Base-by-base conservation (phyloP, 148 eudicot species). In the Gaultheria prostrata region DNA sequence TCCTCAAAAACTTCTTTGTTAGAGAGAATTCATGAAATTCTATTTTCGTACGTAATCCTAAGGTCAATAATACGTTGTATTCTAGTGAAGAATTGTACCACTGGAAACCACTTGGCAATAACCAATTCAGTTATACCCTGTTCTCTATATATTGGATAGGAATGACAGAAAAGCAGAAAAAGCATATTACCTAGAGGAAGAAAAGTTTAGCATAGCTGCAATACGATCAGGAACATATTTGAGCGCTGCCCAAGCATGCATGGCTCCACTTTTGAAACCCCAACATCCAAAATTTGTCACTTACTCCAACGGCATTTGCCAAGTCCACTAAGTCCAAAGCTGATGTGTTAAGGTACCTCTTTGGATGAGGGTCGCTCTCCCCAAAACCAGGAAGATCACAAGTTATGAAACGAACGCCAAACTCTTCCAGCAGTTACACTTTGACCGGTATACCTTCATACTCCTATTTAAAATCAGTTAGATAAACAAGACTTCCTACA, bases 361-460 rank as follows among this genome's bases (percentile, higher is more conserved):
- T 83, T 15, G 94, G 91, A 84, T 94, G 93, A 79, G 94, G 93
- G 84, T 94, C 95, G 78, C 99, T 97, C 89, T 97, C 99, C 59
- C 98, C 99, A 80, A 97, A 97, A 86, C 99, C 99, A 69, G 99
- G 98, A 86, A 93, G 94, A 89, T 97, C 99, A 84, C 92, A 97
- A 45, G 94, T 90, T 59, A 97, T 80, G 78, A 97, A 83, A 69
- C 94, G 97, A 65, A 92, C 89, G 76, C 98, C 98, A 87, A 91
- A 97, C 73, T 93, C 94, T 88, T 91, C 91, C 61, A 97, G 88
- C 79, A 97, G 86, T 10, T 93, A 86, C 43, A 51, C 82, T 65
- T 88, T 94, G 76, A 97, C 94, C 11, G 97, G 93, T 63, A 92
- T 86, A 83, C 99, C 99, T 97, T 78, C 15, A 83, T n/a, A n/a